Percentiles rank a stretch among this genome's conserved stretches.
phyloP scores from a whole-genome alignment of 352 stramenopile species.

The Pythium sukuiense region DNA sequence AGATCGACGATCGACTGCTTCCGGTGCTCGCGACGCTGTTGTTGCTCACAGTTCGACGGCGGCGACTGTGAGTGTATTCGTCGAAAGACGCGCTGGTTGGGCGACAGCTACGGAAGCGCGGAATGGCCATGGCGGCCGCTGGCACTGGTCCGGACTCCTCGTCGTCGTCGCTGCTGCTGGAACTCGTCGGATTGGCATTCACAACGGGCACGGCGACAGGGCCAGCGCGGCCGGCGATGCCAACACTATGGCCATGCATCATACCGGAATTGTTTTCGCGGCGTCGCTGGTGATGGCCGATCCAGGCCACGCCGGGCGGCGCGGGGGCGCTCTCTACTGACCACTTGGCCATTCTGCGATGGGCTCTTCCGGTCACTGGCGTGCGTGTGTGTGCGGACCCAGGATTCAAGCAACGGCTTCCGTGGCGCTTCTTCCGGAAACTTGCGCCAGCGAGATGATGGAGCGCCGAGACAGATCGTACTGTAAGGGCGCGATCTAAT shows the following conservation, averaged over 20 bases:
- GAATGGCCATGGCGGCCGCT: slow-evolving; percentile 34
- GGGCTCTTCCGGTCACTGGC: neutral
- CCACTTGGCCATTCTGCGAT: slow-evolving; percentile 27
- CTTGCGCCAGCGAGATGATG: slow-evolving; percentile 12
- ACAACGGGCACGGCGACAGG: neutral
- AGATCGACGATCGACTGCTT: slow-evolving; percentile 32
- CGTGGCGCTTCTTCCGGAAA: neutral
- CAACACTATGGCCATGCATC: slow-evolving; percentile 9
- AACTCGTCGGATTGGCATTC: slow-evolving; percentile 7
- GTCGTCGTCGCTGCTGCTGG: slow-evolving; percentile 20
- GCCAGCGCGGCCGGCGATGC: neutral
- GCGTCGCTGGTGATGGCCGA: slow-evolving; percentile 17
- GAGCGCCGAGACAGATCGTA: neutral
- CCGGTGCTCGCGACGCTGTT: slow-evolving; percentile 69
- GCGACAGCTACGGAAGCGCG: slow-evolving; percentile 49
- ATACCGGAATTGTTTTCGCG: slow-evolving; percentile 34
- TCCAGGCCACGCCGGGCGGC: slow-evolving; percentile 18
- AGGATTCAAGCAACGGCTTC: neutral
- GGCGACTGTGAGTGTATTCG: slow-evolving; percentile 26
- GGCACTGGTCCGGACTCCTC: slow-evolving; percentile 27
- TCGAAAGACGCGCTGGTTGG: slow-evolving; percentile 28
- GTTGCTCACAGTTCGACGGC: slow-evolving; percentile 58
- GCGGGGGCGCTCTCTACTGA: slow-evolving; percentile 17
- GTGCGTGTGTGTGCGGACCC: neutral
- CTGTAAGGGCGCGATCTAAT: neutral